Base-by-base conservation (phyloP, 345 rosid genomes). In the Erysimum cheiranthoides region DNA sequence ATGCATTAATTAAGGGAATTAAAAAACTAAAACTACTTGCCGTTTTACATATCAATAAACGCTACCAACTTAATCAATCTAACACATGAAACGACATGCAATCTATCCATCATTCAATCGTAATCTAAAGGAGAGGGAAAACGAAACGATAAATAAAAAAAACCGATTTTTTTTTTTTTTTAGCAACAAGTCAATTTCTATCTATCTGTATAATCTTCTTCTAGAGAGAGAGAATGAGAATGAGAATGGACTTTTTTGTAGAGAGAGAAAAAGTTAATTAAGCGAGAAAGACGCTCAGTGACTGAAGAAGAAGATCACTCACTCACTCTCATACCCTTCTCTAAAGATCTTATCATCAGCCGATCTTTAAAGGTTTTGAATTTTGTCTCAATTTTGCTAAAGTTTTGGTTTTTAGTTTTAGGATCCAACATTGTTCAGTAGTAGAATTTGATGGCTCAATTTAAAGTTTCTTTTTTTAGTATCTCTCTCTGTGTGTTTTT, bases 51-150 rank as follows among this genome's bases (percentile, higher is more conserved):
- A 3, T 34, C 12, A 43, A 61, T 12, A 62, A 69, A 76, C 80
- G 80, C 51, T 53, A 52, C 1, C 1, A 52, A 69, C 0, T 52
- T 25, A 21, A 36, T 63, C n/a, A 68, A 17, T 9, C 5, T 50
- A 75, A 63, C 56, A 68, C 3, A 31, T 11, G 2, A n/a, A 34
- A 62, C 80, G 71, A 66, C 75, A 70, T 69, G 75, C 51, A 61
- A 76, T 76, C 70, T 62, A n/a, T 45, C 66, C 3, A 62, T 62
- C 60, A 62, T 68, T 70, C 16, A 61, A 54, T 77, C 75, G 80
- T 70, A n/a, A 63, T n/a, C n/a, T n/a, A n/a, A n/a, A 11, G 18
- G 25, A 77, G 80, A 69, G 76, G 75, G 76, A 75, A 53, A 70
- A 69, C 70, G 65, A 76, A 76, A 54, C 71, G 52, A 70, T n/a